Conservation (phyloP, 2,329 filamentous ascomycete genomes). For the Xylaria multiplex region DNA sequence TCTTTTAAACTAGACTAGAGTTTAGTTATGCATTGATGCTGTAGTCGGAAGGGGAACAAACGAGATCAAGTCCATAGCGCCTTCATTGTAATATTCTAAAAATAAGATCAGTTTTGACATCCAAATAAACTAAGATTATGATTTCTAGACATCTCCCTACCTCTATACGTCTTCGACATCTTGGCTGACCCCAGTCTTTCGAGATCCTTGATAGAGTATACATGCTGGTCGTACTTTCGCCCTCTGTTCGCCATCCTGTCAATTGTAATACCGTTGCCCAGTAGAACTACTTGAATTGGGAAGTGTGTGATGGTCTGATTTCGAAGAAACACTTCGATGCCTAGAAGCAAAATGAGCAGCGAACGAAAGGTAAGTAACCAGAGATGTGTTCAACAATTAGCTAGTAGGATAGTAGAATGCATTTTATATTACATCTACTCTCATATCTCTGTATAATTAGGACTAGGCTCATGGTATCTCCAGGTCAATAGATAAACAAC, state of each 20-base stretch:
- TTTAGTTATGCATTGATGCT: not conserved
- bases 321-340: no score
- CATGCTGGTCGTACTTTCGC: conserved; percentile 10
- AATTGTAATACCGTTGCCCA: no score
- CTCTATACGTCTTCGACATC: not conserved
- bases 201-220: conserved; percentile 11
- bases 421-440: no score
- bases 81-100: conserved; percentile 25
- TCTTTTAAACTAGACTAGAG: conserved; percentile 55
- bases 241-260: conserved; percentile 3
- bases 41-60: not conserved
- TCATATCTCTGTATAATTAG: no score
- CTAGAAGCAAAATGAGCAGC: no score
- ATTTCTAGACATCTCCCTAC: not conserved
- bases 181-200: conserved; percentile 10
- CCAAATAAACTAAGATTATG: not conserved
- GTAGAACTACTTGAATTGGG: no score
- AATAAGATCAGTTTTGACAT: not conserved
- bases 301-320: no score
- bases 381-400: no score
- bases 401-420: no score
- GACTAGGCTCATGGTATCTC: no score
- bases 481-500: no score
- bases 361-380: no score
- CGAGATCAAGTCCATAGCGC: conserved; percentile 27